Evolutionary conservation across 345 rosid genomes (phyloP), one percentile per base, ranked within the genome.

Genomic region (Gossypium australe): DNA sequence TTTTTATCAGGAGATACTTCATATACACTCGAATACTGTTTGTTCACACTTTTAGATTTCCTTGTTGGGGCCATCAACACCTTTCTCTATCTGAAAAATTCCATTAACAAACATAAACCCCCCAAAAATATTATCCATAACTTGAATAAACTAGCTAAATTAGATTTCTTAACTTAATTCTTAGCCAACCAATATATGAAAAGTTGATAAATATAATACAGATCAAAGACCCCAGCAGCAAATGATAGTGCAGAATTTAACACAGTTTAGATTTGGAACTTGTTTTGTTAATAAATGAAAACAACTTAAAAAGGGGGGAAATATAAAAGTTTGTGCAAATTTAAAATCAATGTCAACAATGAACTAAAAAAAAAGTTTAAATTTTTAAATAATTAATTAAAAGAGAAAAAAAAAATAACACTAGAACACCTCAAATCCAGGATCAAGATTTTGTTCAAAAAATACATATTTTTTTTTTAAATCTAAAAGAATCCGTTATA

Each of bases 41-140:
- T 92, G 80, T 86, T 89, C 60, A 86, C 88, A 80, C 90, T 90
- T 79, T 89, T 92, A 27, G 91, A 86, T 83, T 94, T 94, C 79
- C 87, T 89, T 5, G 87, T 27, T 9, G 98, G 97, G 4, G 95
- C 89, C 98, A 92, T 94, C 52, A 66, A 78, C 27, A 67, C 70
- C 61, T 49, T 63, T 76, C 58, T 60, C 82, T 81, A 67, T 71
- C 78, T 85, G 80, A 57, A 65, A 38, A 69, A 76, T 11, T 67
- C 34, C 61, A 75, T 38, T 16, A 79, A 38, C 70, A 45, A 71
- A 64, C 45, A 52, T 24, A 52, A 53, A 51, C 48, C 57, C 48
- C 45, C 38, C 0, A 74, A 12, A 22, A 12, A 72, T 60, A 38
- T 13, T n/a, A 65, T 43, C 69, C 49, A 3, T 0, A 4, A 11